A percentile compares a stretch with the other conserved stretches of the same genome.
Evolutionary conservation across 108 stramenopile genomes (phyloP).

Genomic region (Cyclostephanos tholiformis): DNA sequence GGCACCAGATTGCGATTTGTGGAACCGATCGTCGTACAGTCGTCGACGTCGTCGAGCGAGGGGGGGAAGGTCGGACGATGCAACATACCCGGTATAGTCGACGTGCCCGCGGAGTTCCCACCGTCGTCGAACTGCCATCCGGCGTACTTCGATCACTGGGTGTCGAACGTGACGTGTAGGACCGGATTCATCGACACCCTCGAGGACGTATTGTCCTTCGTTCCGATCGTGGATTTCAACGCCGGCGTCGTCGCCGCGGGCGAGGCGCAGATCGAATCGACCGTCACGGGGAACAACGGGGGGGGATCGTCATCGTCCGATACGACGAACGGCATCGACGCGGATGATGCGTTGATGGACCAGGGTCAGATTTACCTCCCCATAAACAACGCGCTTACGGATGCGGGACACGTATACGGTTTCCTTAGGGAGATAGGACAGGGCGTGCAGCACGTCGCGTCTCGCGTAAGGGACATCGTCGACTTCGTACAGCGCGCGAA

Average conservation of each 20-base stretch:
- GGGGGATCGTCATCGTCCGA: too few relatives aligned
- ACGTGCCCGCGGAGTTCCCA: slow-evolving; percentile 69
- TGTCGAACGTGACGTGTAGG: slow-evolving; percentile 65
- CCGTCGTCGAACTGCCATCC: slow-evolving; percentile 62
- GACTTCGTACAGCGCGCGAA: slow-evolving; percentile 83
- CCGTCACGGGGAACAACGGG: slow-evolving; percentile 84
- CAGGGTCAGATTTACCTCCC: slow-evolving; percentile 90
- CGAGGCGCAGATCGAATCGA: slow-evolving; percentile 89
- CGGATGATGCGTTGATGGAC: slow-evolving; percentile 58
- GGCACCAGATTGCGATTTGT: slow-evolving; percentile 85
- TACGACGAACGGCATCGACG: slow-evolving; percentile 32
- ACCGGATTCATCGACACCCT: slow-evolving; percentile 82
- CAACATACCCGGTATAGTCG: slow-evolving; percentile 65
- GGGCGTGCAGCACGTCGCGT: slow-evolving; percentile 89
- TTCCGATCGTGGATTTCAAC: slow-evolving; percentile 90
- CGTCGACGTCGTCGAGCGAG: not conserved
- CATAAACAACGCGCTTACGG: slow-evolving; percentile 88
- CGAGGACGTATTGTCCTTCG: slow-evolving; percentile 79
- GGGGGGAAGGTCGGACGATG: slow-evolving; percentile 10
- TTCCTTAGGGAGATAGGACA: slow-evolving; percentile 87
- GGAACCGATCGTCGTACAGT: slow-evolving; percentile 24
- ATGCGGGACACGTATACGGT: slow-evolving; percentile 89
- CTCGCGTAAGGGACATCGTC: slow-evolving; percentile 77
- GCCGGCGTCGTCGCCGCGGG: slow-evolving; percentile 92
- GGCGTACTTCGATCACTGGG: slow-evolving; percentile 93